Percentiles rank a stretch among this genome's conserved stretches.
These are phyloP conservation scores for Suillus tomentosus DNA, from an alignment of 768 basidiomycete species.

Conservation along the genomic window DNA sequence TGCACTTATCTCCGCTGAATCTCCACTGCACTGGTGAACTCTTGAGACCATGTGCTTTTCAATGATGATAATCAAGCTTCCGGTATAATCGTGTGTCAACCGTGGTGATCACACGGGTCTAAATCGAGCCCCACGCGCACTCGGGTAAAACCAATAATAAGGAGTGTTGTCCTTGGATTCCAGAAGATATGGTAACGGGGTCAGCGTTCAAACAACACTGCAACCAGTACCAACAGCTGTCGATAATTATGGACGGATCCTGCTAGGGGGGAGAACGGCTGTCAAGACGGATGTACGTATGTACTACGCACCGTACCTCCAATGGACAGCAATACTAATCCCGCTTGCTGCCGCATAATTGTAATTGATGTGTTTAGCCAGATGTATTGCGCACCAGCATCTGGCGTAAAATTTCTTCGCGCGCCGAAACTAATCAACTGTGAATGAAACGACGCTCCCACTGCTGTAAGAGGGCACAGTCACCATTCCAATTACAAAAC, in stretches of 20 bases:
- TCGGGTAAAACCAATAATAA: not conserved
- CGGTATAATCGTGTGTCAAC: not conserved
- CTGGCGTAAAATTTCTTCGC: not conserved
- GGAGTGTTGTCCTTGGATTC: not conserved
- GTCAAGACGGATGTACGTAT: too few relatives aligned
- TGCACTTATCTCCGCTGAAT: not conserved
- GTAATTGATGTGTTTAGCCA: not conserved
- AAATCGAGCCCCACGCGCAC: not conserved
- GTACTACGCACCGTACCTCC: too few relatives aligned
- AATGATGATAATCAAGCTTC: not conserved
- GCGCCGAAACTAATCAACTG: not conserved
- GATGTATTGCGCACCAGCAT: not conserved
- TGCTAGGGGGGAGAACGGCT: not conserved
- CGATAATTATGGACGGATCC: not conserved
- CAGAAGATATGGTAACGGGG: not conserved
- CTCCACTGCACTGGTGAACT: not conserved
- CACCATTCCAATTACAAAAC: not conserved
- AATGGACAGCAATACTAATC: not conserved
- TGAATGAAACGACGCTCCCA: not conserved
- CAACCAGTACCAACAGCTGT: not conserved
- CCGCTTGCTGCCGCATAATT: not conserved
- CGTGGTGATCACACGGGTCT: not conserved
- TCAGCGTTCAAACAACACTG: not conserved
- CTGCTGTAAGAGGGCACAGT: not conserved
- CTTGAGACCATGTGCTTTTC: not conserved